Evolutionary conservation across 1,284 basidiomycete species (phyloP).

Genomic region (Pseudozyma thailandica): DNA sequence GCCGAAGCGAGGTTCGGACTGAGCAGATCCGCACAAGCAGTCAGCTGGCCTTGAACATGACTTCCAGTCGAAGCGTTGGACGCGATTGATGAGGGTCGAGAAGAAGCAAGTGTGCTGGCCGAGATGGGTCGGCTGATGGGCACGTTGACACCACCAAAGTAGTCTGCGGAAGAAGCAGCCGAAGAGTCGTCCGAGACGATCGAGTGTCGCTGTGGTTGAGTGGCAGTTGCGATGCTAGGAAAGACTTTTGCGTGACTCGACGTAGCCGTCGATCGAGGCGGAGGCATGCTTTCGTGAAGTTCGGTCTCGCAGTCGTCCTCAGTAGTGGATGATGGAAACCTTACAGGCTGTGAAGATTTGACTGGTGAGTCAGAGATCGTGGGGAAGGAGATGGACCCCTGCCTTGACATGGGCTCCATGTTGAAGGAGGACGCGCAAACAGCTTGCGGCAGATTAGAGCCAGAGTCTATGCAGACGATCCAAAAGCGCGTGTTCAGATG

Average conservation of each 20-base stretch:
- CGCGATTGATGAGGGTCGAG: slow-evolving; percentile 50
- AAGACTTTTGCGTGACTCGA: slow-evolving; percentile 3
- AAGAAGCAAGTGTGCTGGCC: slow-evolving; percentile 37
- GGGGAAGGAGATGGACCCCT: slow-evolving; percentile 45
- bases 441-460: neutral
- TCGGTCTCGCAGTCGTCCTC: slow-evolving; percentile 17
- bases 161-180: slow-evolving; percentile 35
- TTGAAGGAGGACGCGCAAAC: neutral
- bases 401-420: slow-evolving; percentile 29
- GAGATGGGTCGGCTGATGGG: slow-evolving; percentile 37
- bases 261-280: slow-evolving; percentile 8
- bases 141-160: slow-evolving; percentile 9
- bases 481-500: neutral
- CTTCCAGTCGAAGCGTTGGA: slow-evolving; percentile 44
- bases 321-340: slow-evolving; percentile 20
- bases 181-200: slow-evolving; percentile 44
- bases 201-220: slow-evolving; percentile 31
- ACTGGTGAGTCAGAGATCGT: slow-evolving; percentile 31
- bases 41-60: slow-evolving; percentile 42
- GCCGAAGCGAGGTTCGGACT: slow-evolving; percentile 56
- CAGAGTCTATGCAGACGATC: too few relatives aligned
- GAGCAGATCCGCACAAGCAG: slow-evolving; percentile 44
- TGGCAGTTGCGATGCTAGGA: neutral
- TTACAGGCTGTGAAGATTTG: slow-evolving; percentile 7
- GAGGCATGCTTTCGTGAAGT: slow-evolving; percentile 15